Evolutionary conservation across 1,139 yeast genomes (phyloP), one percentile per base, ranked within the genome.

Genomic region (Protomyces arabidopsidicola): DNA sequence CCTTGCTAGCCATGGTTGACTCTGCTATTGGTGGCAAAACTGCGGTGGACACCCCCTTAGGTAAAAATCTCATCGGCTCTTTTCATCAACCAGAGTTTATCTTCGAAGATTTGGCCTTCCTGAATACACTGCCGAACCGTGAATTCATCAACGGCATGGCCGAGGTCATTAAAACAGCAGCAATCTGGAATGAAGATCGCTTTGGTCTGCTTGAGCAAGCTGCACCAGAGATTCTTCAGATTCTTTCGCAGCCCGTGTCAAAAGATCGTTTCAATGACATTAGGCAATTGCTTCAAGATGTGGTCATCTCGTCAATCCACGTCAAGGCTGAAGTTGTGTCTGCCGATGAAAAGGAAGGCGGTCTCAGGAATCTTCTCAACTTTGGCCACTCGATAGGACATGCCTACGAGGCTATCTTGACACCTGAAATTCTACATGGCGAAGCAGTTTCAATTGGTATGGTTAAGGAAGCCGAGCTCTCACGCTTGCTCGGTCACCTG

Each of bases 111-210:
- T 85, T 91, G 65, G 82, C 87, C 39, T 93, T 95, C 78, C 81
- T 95, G 73, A 87, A 87, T 69, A 88, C 97, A 20, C 80, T 95
- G 67, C 97, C 98, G 0, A 85, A 86, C 57, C 83, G 98, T 71
- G 98, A 95, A 74, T 90, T 95, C 75, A 89, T 95, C 72, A 95
- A 95, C 73, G 99, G 99, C 68, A 93, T 95, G 93, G 96, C 97
- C 1, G 99, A 95, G 77, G 97, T 95, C 65, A 87, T 95, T 70
- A 95, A 93, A 78, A 95, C 98, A 10, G 98, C 98, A 9, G 97
- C 98, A 45, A 91, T 95, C 72, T 95, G 98, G 98, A 87, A 91
- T 73, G 97, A 88, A 70, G 79, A 74, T 0, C 98, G 93, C 74
- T 95, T 95, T 75, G 78, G 85, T 45, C 80, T 97, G 69, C 82